Base-by-base conservation (phyloP, 352 stramenopile genomes). In the Globisporangium lucens region DNA sequence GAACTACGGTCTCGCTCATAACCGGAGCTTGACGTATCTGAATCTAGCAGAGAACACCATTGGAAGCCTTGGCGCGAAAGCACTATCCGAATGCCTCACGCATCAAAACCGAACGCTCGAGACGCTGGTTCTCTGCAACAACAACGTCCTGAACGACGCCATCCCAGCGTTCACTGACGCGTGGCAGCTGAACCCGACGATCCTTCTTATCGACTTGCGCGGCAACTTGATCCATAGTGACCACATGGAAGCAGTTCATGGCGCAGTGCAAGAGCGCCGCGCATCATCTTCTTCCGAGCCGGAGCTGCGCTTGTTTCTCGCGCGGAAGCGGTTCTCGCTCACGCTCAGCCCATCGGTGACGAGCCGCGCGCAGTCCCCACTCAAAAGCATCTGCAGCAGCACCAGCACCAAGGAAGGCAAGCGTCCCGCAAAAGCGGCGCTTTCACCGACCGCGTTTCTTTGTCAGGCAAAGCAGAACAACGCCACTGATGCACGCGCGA, bases 1-100 rank as follows among this genome's bases (percentile, higher is more conserved):
- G 1, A 72, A 43, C 8, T 43, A 67, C 2, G 85, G 85, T 2
- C 75, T 93, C 24, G 22, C 56, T 3, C 33, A 64, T 22, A 91
- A 89, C 63, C 36, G 52, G 29, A 75, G 71, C 29, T 73, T 93
- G 0, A 43, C 66, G 4, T 82, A 82, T 27, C 65, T 93, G 43
- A 90, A 85, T 58, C 64, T 93, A 55, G 75, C 81, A 10, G 80
- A 91, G 58, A 93, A 93, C 57, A 27, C 17, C 1, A 77, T 93
- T 15, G 76, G 76, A 5, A 89, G 79, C 24, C 17, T 15, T 10
- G 85, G 85, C 15, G 83, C 75, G 0, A 77, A 65, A 29, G 77
- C 81, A 27, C 67, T 93, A 4, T 89, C 90, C 51, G 38, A 38
- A 27, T 76, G 73, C 49, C 66, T 90, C 22, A 63, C 68, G 43